Base-by-base conservation (phyloP, 73 alveolate species). In the Tetrahymena thermophila region DNA sequence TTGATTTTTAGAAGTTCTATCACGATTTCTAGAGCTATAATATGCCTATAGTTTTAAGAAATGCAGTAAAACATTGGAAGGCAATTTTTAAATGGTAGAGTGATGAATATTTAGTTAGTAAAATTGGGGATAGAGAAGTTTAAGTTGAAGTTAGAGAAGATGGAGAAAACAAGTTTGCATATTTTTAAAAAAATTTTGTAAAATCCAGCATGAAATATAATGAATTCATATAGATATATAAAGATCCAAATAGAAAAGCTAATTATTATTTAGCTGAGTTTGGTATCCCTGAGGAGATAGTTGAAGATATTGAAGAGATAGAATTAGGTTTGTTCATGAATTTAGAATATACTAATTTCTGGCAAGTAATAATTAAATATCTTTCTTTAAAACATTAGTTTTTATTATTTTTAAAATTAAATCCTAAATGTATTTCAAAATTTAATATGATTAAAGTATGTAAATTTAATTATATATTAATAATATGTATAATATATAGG, bases 101-200 rank as follows among this genome's bases (percentile, higher is more conserved):
- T 58, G 96, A 94, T 56, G 37, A 89, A 17, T 96, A 96, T 50
- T 93, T 96, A 25, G 94, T 50, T 8, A 94, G 35, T 50, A 42
- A 37, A 93, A 95, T 96, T 8, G 97, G 96, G 9, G 97, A 94
- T 3, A 95, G 94, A 50, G 94, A 57, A 34, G 94, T 96, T 3
- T 85, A 96, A 93, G 98, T 96, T 38, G 98, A 96, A 71, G 43
- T 93, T 1, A 94, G 44, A 96, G 93, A 93, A 38, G 43, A 97
- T 10, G 44, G 84, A 23, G 89, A 96, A 43, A 96, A 96, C 43
- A 58, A 96, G 55, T 96, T 96, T 83, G 98, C 98, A 3, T 96
- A 96, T 71, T 96, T 96, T 94, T 10, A 94, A 8, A 96, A 96
- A 71, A 95, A 95, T 38, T 96, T 96, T 28, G 94, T 43, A 10